A percentile compares a stretch with the other conserved stretches of the same genome.
Conservation (phyloP, 176 grass and related monocot genomes). For the Chloris gayana region DNA sequence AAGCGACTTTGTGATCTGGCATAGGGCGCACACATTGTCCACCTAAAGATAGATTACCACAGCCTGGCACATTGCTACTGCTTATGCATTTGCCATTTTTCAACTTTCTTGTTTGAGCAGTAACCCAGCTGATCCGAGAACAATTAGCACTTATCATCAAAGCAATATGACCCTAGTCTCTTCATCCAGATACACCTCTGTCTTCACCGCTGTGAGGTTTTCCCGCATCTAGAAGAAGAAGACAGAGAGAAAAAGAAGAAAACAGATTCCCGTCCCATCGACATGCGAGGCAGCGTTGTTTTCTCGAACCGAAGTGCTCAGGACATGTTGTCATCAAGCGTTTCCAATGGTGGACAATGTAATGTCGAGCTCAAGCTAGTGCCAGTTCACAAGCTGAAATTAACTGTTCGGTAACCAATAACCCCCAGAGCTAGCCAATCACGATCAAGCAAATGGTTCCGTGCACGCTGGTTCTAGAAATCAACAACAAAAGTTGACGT, state of each 20-base stretch:
- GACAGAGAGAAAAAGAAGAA: neutral
- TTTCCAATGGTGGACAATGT: neutral
- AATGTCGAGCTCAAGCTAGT: neutral
- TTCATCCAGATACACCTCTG: no score
- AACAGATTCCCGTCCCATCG: neutral
- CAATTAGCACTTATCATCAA: no score
- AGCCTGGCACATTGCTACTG: neutral
- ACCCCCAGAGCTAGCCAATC: neutral
- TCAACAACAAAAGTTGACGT: neutral
- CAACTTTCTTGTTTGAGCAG: no score
- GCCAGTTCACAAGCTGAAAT: neutral
- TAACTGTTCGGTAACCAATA: neutral
- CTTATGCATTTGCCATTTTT: neutral
- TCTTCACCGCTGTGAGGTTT: neutral
- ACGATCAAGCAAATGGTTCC: conserved; percentile 9
- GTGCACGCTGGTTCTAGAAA: conserved; percentile 25
- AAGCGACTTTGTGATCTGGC: neutral
- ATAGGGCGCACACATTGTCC: neutral
- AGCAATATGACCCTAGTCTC: no score
- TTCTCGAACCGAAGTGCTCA: neutral
- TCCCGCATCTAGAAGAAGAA: neutral
- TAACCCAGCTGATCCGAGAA: no score
- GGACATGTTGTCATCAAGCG: neutral
- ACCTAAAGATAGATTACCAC: conserved; percentile 37
- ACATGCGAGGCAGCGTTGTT: neutral